Evolutionary conservation across 495 filamentous ascomycete species (phyloP), one percentile per base, ranked within the genome.

Genomic region (Bombardia bombarda): DNA sequence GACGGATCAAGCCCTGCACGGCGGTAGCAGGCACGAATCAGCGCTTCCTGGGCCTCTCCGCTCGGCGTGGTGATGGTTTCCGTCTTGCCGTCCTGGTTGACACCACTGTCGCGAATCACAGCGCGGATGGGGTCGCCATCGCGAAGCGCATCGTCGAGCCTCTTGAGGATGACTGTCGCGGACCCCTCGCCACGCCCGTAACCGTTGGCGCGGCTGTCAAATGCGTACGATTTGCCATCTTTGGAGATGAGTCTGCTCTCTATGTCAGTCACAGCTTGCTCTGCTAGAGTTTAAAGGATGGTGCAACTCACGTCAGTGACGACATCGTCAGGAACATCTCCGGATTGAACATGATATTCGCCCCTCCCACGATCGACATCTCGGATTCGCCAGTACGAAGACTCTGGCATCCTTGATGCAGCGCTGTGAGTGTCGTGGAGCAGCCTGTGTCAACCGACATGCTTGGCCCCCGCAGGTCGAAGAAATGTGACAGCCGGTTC

Each of bases 141-240:
- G 5, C 57, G 49, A 3, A 77, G 41, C 0, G 75, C 83, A 31
- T 77, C 69, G 31, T 25, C 70, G 58, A 85, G 65, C 13, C 58
- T 57, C 55, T 86, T 88, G 2, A 88, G 43, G 7, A 73, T 62
- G 0, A 86, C 28, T 0, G 69, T 70, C 3, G 61, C 71, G 0
- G 61, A 75, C 3, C 85, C 68, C 16, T 74, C 77, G 22, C 81
- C 71, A 17, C 84, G 75, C 1, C 34, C 84, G 53, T 82, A 87
- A 0, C 84, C 84, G 51, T 83, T 67, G 0, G 81, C 84, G 0
- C 50, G 43, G 0, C 63, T 61, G 42, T 83, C 78, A 32, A 67
- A 70, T 2, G 66, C 64, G 35, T 63, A 58, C 0, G 51, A 60
- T 18, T 54, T 53, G 14, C 65, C 59, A 24, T 56, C 50, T 14